These are phyloP conservation scores for Diplogelasinospora grovesii DNA, from an alignment of 495 filamentous ascomycete species.

Conservation along the genomic window DNA sequence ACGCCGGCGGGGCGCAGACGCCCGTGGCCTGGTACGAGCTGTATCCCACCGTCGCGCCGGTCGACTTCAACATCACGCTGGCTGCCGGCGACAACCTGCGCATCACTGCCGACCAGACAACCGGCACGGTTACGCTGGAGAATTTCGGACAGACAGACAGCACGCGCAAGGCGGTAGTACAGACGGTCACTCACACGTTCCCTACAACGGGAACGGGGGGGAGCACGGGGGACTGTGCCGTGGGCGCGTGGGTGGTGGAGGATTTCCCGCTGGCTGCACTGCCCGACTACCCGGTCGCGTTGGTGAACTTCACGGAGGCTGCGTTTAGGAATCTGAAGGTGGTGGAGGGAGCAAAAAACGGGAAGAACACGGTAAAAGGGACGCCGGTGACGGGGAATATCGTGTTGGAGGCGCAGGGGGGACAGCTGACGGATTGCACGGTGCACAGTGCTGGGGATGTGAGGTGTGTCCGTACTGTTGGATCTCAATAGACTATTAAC, in stretches of 20 bases:
- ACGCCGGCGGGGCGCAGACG: slow-evolving; percentile 5
- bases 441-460: slow-evolving; percentile 6
- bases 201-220: too few species aligned
- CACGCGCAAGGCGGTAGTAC: not conserved
- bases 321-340: slow-evolving; percentile 9
- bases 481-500: slow-evolving; percentile 4
- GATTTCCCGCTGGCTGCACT: slow-evolving; percentile 18
- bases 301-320: slow-evolving; percentile 20
- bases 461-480: slow-evolving; percentile 12
- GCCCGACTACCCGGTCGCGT: slow-evolving; percentile 15
- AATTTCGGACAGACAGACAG: slow-evolving; percentile 17
- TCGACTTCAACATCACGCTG: slow-evolving; percentile 12
- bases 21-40: slow-evolving; percentile 22
- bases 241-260: slow-evolving; percentile 19
- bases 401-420: slow-evolving; percentile 16
- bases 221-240: too few species aligned
- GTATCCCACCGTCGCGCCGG: not conserved
- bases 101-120: not conserved
- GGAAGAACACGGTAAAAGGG: slow-evolving; percentile 3
- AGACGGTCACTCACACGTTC: not conserved
- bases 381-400: slow-evolving; percentile 18
- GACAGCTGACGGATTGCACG: slow-evolving; percentile 19
- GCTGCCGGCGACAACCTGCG: slow-evolving; percentile 13
- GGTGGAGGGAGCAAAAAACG: slow-evolving; percentile 1
- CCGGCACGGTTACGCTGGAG: slow-evolving; percentile 9